Conservation (phyloP, 768 basidiomycete genomes). For the Sutorius australiensis region DNA sequence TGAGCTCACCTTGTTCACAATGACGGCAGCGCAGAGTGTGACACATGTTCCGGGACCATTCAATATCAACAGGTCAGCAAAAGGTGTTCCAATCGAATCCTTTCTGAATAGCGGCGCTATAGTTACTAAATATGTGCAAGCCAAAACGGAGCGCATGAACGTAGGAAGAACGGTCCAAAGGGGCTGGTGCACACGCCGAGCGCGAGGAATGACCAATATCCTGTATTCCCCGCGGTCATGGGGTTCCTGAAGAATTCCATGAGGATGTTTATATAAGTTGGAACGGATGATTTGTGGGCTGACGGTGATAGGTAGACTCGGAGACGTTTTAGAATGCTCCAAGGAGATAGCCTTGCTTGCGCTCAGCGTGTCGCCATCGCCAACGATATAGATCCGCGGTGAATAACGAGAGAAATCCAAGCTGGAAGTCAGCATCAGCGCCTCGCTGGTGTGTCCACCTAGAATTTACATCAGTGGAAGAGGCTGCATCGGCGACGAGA, state of each 20-base stretch:
- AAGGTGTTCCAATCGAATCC: slow-evolving; percentile 25
- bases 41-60: slow-evolving; percentile 97
- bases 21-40: slow-evolving; percentile 65
- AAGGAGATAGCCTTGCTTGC: slow-evolving; percentile 61
- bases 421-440: slow-evolving; percentile 63
- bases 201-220: slow-evolving; percentile 76
- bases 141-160: slow-evolving; percentile 55
- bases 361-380: slow-evolving; percentile 79
- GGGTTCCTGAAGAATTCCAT: slow-evolving; percentile 8
- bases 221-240: slow-evolving; percentile 32
- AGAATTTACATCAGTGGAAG: slow-evolving; percentile 12
- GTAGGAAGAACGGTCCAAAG: slow-evolving; percentile 67
- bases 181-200: slow-evolving; percentile 81
- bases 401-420: slow-evolving; percentile 74
- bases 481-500: neutral
- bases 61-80: slow-evolving; percentile 76
- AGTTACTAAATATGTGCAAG: slow-evolving; percentile 59
- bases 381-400: slow-evolving; percentile 76
- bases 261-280: slow-evolving; percentile 4
- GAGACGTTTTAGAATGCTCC: slow-evolving; percentile 41
- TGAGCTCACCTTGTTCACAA: slow-evolving; percentile 62
- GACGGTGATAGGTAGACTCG: slow-evolving; percentile 10
- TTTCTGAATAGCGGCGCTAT: slow-evolving; percentile 43
- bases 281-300: neutral
- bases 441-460: slow-evolving; percentile 97